These are phyloP conservation scores for Phaffomyces thermotolerans DNA, from an alignment of 805 yeast genomes.

Conservation along the genomic window DNA sequence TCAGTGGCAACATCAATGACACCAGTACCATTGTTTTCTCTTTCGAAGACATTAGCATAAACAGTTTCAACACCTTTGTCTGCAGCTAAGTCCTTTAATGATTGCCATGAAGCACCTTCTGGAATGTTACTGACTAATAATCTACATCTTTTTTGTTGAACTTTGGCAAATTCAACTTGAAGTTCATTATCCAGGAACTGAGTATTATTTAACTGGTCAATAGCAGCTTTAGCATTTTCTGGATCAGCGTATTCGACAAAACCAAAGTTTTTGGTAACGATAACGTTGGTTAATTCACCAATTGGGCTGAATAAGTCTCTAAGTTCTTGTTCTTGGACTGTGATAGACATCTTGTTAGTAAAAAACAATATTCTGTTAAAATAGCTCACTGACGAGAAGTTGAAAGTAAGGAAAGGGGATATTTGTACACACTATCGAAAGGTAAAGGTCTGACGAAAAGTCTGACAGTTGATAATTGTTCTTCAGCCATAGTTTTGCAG, in stretches of 20 bases:
- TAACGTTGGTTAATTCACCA: constrained; percentile 63
- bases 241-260: constrained; percentile 77
- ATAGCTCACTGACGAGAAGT: too few species aligned
- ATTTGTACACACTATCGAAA: constrained; percentile 28
- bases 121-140: constrained; percentile 64
- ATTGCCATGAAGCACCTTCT: constrained; percentile 80
- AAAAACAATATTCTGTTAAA: too few species aligned
- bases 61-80: constrained; percentile 63
- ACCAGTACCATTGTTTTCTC: constrained; percentile 41
- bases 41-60: constrained; percentile 41
- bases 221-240: constrained; percentile 68
- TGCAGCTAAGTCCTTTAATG: constrained; percentile 82
- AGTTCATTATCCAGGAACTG: constrained; percentile 50
- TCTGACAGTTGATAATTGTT: constrained; percentile 34
- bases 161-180: constrained; percentile 35
- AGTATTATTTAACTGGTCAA: constrained; percentile 67
- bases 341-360: too few species aligned
- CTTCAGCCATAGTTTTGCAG: constrained; percentile 7
- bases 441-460: constrained; percentile 60
- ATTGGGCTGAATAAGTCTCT: constrained; percentile 60
- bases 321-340: constrained; percentile 45
- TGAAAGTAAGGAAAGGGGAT: not conserved
- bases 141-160: constrained; percentile 60
- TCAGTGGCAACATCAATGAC: constrained; percentile 45
- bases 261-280: constrained; percentile 76